These are phyloP conservation scores for Gracilaria gracilis DNA, from an alignment of 23 red algal genomes.

Conservation along the genomic window DNA sequence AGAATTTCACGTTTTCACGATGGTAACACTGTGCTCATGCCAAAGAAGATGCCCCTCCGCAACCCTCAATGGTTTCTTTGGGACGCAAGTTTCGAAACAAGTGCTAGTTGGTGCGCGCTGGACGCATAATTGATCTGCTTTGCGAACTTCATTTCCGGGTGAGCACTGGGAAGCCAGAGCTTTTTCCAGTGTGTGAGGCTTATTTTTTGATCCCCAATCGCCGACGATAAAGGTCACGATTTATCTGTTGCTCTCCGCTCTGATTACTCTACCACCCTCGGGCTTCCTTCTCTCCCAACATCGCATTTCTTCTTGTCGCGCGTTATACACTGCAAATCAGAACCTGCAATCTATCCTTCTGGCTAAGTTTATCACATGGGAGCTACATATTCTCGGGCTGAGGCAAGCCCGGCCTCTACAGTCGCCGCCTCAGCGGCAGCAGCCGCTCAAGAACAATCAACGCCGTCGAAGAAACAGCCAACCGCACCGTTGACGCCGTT, in stretches of 20 bases:
- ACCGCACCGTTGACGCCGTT: constrained; percentile 15
- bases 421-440: constrained; percentile 39
- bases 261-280: no score
- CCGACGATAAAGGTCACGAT: not conserved
- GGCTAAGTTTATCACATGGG: constrained; percentile 8
- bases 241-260: no score
- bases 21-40: no score
- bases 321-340: not conserved
- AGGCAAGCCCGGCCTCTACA: constrained; percentile 42
- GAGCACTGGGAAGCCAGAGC: not conserved
- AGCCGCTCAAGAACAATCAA: constrained; percentile 5
- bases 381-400: constrained; percentile 43
- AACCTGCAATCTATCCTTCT: not conserved
- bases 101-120: no score
- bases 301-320: not conserved
- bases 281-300: no score
- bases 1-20: no score
- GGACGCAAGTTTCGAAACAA: no score
- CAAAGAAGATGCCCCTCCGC: no score
- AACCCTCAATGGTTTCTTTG: no score
- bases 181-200: not conserved
- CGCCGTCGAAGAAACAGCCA: not conserved
- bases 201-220: constrained; percentile 7
- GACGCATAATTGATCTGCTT: no score
- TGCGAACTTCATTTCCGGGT: no score